A percentile compares a stretch with the other conserved stretches of the same genome.
These are phyloP conservation scores for Ophiostoma sp. DNA, from an alignment of 2,329 filamentous ascomycete species.

Conservation along the genomic window DNA sequence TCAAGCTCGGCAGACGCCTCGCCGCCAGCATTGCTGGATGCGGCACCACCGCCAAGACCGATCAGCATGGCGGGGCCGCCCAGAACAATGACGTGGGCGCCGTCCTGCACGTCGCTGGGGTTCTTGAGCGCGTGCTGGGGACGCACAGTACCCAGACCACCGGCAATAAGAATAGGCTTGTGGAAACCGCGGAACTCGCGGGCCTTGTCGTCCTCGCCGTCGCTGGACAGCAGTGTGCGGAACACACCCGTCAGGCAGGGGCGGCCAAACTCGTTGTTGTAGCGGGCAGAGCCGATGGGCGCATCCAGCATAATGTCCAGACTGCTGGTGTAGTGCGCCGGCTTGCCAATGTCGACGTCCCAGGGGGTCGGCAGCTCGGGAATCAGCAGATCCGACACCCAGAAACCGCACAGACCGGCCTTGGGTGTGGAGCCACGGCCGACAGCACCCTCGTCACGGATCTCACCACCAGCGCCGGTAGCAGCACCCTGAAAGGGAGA, in stretches of 20 bases:
- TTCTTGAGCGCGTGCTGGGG: constrained; percentile 88
- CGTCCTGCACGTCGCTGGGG: constrained; percentile 69
- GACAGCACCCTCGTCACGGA: constrained; percentile 90
- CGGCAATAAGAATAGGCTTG: constrained; percentile 98
- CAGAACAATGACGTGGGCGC: constrained; percentile 87
- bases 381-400: constrained; percentile 88
- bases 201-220: constrained; percentile 39
- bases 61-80: constrained; percentile 98
- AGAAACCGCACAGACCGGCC: constrained; percentile 86
- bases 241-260: constrained; percentile 88
- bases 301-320: constrained; percentile 97
- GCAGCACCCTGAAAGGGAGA: constrained; percentile 89
- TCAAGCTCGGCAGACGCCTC: constrained; percentile 89
- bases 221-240: constrained; percentile 73
- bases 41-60: constrained; percentile 89
- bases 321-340: constrained; percentile 85
- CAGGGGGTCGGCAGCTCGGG: constrained; percentile 77
- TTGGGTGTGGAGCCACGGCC: constrained; percentile 90
- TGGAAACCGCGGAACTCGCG: constrained; percentile 84
- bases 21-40: constrained; percentile 82
- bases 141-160: constrained; percentile 85
- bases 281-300: constrained; percentile 87
- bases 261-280: constrained; percentile 96
- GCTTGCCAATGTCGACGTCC: constrained; percentile 87
- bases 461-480: constrained; percentile 92